Evolutionary conservation across 2,329 filamentous ascomycete genomes (phyloP).

Genomic region (Colletotrichum sp.): DNA sequence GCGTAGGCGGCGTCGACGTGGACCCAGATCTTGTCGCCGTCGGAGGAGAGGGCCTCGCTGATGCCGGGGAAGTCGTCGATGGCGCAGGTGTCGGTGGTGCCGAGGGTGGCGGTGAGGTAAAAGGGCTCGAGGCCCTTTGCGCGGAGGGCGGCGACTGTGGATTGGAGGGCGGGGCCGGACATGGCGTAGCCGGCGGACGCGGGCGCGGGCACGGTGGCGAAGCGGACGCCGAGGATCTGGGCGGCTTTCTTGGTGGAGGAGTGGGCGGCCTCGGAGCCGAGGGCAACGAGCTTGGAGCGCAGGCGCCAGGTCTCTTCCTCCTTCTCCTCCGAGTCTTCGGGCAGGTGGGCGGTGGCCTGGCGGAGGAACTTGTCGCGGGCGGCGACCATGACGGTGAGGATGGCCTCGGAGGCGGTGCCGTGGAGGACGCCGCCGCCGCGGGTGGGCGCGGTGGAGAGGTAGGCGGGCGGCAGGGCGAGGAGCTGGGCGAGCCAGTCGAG

Average conservation of each 20-base stretch:
- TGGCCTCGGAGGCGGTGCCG: slow-evolving; percentile 85
- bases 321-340: slow-evolving; percentile 64
- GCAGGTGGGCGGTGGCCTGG: slow-evolving; percentile 57
- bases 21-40: slow-evolving; percentile 73
- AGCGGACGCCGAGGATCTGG: slow-evolving; percentile 84
- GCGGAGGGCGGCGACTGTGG: slow-evolving; percentile 68
- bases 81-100: slow-evolving; percentile 88
- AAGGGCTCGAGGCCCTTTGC: slow-evolving; percentile 80
- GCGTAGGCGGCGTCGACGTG: slow-evolving; percentile 95
- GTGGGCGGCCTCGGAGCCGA: slow-evolving; percentile 82
- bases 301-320: slow-evolving; percentile 70
- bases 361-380: slow-evolving; percentile 81
- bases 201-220: slow-evolving; percentile 68
- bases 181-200: slow-evolving; percentile 72
- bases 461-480: slow-evolving; percentile 75
- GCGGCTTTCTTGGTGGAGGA: slow-evolving; percentile 88
- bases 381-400: slow-evolving; percentile 86
- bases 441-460: slow-evolving; percentile 72
- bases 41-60: slow-evolving; percentile 45
- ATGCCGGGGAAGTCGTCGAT: slow-evolving; percentile 82
- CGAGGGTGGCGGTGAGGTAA: slow-evolving; percentile 83
- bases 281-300: slow-evolving; percentile 67
- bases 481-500: slow-evolving; percentile 89
- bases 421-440: slow-evolving; percentile 91
- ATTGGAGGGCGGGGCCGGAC: slow-evolving; percentile 66